Base-by-base conservation (phyloP, 345 rosid species). In the Eutrema yunnanense region DNA sequence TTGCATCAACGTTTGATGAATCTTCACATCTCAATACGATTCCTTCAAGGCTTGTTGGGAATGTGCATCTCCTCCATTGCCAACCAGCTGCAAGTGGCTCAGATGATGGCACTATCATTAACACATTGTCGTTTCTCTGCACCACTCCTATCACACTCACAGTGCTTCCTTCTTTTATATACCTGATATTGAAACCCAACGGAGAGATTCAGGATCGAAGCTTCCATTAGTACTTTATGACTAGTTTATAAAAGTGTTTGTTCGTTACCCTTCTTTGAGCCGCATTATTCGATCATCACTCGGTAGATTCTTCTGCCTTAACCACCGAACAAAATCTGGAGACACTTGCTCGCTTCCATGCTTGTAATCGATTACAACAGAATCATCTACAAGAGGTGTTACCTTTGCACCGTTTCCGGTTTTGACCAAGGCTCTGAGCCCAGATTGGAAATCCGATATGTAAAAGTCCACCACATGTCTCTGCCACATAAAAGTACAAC, bases 381-480 rank as follows among this genome's bases (percentile, higher is more conserved):
- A 90, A 78, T 92, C 96, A 55, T 92, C 96, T 9, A 95, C 99
- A 58, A 86, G 87, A 41, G 98, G 93, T 65, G 93, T 86, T 67
- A 95, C 96, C 81, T 84, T 83, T 0, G 96, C 87, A 29, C 89
- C 96, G 65, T 74, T 86, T 32, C 99, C 98, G 6, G 92, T 88
- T 85, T 95, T 95, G 71, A 95, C 99, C 71, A 95, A 82, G 37
- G 99, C 99, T 78, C 99, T 87, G 73, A 91, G 81, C 30, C 98
- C 98, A 71, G 97, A 94, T 69, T 91, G 98, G 80, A 94, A 91
- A 84, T 95, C 99, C 26, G 99, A 95, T 71, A 95, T 95, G 87
- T 95, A 95, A 80, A 95, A 95, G 81, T 95, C 99, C 64, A 95
- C 99, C 8, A 86, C 97, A 72, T 86, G 98, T 80, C 93, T 87